phyloP scores from a whole-genome alignment of 345 rosid species.

The Dovyalis caffra region DNA sequence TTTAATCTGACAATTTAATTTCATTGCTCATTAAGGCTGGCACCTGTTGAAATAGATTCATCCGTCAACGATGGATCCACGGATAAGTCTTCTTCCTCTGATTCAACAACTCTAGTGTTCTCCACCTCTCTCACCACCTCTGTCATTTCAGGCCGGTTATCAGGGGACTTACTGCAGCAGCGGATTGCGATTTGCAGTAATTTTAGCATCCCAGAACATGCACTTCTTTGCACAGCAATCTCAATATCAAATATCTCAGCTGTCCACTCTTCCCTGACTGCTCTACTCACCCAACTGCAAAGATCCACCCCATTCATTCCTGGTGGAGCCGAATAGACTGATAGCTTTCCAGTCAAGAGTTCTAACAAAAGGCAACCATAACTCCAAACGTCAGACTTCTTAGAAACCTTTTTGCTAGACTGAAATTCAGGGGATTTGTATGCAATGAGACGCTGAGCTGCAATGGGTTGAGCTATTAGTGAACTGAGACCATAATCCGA shows the following conservation, averaged over 20 bases:
- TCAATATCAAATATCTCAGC: constrained; percentile 56
- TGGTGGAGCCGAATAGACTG: constrained; percentile 41
- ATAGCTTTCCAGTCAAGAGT: constrained; percentile 43
- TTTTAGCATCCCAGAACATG: constrained; percentile 40
- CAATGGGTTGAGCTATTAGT: constrained; percentile 43
- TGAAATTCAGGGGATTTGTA: constrained; percentile 53
- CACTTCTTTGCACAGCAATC: constrained; percentile 39
- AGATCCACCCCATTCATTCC: constrained; percentile 50
- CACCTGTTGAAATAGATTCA: constrained; percentile 31
- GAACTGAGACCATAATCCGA: constrained; percentile 48
- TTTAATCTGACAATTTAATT: too few relatives aligned
- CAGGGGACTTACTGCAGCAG: constrained; percentile 47
- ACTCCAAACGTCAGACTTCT: constrained; percentile 55
- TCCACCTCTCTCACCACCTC: constrained; percentile 41
- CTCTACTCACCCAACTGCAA: constrained; percentile 52
- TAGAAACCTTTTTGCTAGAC: constrained; percentile 26
- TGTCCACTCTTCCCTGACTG: constrained; percentile 67
- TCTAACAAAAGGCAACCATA: constrained; percentile 52
- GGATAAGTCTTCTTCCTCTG: constrained; percentile 29
- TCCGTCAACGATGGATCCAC: constrained; percentile 35
- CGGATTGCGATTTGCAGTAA: constrained; percentile 45
- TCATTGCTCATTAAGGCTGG: too few relatives aligned
- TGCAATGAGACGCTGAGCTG: constrained; percentile 37
- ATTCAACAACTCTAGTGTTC: constrained; percentile 18
- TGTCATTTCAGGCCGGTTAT: constrained; percentile 49